Base-by-base conservation (phyloP, 2,329 filamentous ascomycete species). In the Clonostachys solani region DNA sequence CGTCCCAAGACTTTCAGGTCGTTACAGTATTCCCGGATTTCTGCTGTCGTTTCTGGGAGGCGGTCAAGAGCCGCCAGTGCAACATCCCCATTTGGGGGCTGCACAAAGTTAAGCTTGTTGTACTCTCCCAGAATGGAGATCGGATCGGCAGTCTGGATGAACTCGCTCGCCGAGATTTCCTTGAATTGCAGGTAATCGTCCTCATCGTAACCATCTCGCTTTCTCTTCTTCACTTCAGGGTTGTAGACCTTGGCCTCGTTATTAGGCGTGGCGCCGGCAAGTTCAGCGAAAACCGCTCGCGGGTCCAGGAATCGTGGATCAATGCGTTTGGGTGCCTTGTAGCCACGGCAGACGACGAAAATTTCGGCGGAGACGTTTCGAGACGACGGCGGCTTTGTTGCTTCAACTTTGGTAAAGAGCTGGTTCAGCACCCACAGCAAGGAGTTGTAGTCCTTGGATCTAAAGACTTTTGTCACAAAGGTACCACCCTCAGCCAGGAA, bases 241-340 rank as follows among this genome's bases (percentile, higher is more conserved):
- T 99, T 96, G 75, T 92, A 99, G 3, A 99, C 94, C 65, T 95
- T 96, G 37, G 94, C 94, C 65, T 99, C 94, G 56, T 97, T 95
- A 67, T 97, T 99, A 2, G 91, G 90, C 0, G 86, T 87, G 2
- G 88, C 83, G 48, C 87, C 89, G 33, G 86, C 75, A n/a, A 96
- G 73, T 65, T 99, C 94, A 33, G 92, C 92, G 60, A 99, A 99
- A 33, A 97, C 94, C 48, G 87, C 83, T 54, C 83, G 83, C 6
- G 94, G 83, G 60, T 99, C 94, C 45, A 99, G 75, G 64, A 99
- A 95, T 55, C 89, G 89, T 10, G 92, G 91, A 60, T 99, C 94
- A 49, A 99, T 82, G 53, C 84, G 81, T 71, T 96, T 97, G 5
- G 94, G 94, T 0, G 92, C 92, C 71, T 96, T 97, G 76, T 84